A percentile compares a stretch with the other conserved stretches of the same genome.
Evolutionary conservation across 371 early-diverging fungal genomes (phyloP).

Genomic region (Quaeritorhiza haematococci): DNA sequence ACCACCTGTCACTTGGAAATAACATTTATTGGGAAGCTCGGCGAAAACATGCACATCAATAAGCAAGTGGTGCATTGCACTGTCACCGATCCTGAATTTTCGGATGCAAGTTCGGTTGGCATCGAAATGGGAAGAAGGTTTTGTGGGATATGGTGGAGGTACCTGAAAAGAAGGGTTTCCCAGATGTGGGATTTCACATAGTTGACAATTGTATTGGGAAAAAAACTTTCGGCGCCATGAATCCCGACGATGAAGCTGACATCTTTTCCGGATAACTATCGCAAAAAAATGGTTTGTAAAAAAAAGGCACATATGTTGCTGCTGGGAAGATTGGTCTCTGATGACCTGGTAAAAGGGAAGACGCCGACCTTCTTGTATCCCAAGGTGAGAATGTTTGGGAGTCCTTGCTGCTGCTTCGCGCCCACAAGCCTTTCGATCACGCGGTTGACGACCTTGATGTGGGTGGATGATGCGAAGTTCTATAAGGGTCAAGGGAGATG

Average conservation of each 20-base stretch:
- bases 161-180: conserved; percentile 23
- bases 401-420: background rate
- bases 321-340: too few species aligned
- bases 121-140: background rate
- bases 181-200: conserved; percentile 22
- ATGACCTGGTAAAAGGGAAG: too few species aligned
- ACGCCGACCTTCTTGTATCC: conserved; percentile 21
- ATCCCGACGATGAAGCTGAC: conserved; percentile 12
- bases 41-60: conserved; percentile 21
- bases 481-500: too few species aligned
- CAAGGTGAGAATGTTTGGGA: conserved; percentile 18
- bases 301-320: too few species aligned
- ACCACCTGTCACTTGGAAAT: conserved; percentile 31
- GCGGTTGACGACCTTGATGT: conserved; percentile 10
- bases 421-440: conserved; percentile 6
- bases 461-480: background rate
- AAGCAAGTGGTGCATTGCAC: conserved; percentile 27
- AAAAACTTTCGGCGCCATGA: conserved; percentile 26
- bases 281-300: too few species aligned
- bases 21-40: conserved; percentile 14
- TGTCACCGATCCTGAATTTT: conserved; percentile 25
- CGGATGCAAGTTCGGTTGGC: too few species aligned
- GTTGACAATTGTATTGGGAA: conserved; percentile 32
- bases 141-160: background rate
- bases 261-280: too few species aligned